Evolutionary conservation across 2,329 filamentous ascomycete genomes (phyloP), one percentile per base, ranked within the genome.

Genomic region (Arthroderma sp.): DNA sequence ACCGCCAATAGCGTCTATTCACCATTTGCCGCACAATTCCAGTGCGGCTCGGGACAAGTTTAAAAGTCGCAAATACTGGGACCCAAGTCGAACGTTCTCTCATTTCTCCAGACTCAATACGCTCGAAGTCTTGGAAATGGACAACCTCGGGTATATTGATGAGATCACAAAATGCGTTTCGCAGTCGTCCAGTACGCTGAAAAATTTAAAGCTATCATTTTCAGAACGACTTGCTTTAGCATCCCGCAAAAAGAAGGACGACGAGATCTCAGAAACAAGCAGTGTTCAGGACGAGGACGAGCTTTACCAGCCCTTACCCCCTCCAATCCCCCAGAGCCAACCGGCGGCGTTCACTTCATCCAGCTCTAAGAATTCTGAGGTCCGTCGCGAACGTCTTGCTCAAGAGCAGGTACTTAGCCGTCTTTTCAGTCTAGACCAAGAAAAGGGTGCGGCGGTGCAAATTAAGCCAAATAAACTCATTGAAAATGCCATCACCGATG

Each of bases 111-210:
- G 75, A 38, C 71, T 85, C 13, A 77, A 76, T 61, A 76, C 66
- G 3, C 69, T 85, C 13, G 70, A 76, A 2, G 70, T 85, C 5
- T 71, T 85, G 35, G 82, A 85, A 60, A 83, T 85, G 55, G 82
- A 85, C 59, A 75, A 70, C 28, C 70, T 83, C 3, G 79, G 82
- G 35, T 71, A 81, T 33, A 64, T 83, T 11, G 66, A 73, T 1
- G 82, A 85, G 66, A 73, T 85, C 60, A 78, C 76, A 60, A 64
- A 72, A 4, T 83, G 81, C 63, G 69, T 85, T 23, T 72, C 72
- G 9, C 79, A 79, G 61, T 84, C 78, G 0, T 74, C 77, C 1
- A 73, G 77, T 1, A 80, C 80, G 0, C 70, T 85, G 21, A 77
- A 72, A 21, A 75, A 78, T 49, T 68, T 85, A 25, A 75, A 78